Evolutionary conservation across 176 grass and related monocot species (phyloP).

Genomic region (barley (Hordeum vulgare)): DNA sequence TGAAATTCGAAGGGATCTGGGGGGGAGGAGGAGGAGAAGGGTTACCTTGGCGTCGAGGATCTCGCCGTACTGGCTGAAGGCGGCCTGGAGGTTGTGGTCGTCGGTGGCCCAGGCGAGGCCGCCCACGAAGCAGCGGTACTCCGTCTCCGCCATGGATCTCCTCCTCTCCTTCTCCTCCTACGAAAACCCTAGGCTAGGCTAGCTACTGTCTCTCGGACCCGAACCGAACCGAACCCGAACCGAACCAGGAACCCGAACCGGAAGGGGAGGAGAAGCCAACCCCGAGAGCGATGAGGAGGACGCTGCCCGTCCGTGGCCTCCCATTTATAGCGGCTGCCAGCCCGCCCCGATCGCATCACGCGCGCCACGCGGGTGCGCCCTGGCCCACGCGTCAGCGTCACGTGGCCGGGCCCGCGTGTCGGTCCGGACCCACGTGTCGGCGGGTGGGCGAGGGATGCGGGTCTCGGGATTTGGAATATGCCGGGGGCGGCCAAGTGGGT

Average conservation of each 20-base stretch:
- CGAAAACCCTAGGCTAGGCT: background rate
- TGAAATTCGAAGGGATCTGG: background rate
- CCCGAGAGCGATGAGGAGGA: conserved; percentile 52
- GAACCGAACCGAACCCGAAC: conserved; percentile 24
- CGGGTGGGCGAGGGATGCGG: background rate
- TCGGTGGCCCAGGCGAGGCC: conserved; percentile 92
- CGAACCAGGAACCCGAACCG: conserved; percentile 13
- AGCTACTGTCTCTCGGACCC: conserved; percentile 1
- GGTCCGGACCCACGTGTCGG: background rate
- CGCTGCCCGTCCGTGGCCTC: fast-evolving
- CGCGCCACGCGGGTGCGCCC: background rate
- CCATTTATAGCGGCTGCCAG: conserved; percentile 20
- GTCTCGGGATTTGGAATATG: background rate
- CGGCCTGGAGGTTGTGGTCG: conserved; percentile 58
- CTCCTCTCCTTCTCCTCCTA: background rate
- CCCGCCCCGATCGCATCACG: conserved; percentile 2
- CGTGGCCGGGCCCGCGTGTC: background rate
- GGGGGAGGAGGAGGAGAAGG: background rate
- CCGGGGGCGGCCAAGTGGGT: background rate
- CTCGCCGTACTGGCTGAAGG: conserved; percentile 73
- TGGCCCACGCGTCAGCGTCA: background rate
- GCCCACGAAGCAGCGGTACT: conserved; percentile 94
- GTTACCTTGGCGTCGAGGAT: conserved; percentile 84
- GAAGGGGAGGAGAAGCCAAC: conserved; percentile 91
- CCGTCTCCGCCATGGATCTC: conserved; percentile 59